Evolutionary conservation across 2,329 filamentous ascomycete species (phyloP), one percentile per base, ranked within the genome.

Genomic region (Beauveria caledonica): DNA sequence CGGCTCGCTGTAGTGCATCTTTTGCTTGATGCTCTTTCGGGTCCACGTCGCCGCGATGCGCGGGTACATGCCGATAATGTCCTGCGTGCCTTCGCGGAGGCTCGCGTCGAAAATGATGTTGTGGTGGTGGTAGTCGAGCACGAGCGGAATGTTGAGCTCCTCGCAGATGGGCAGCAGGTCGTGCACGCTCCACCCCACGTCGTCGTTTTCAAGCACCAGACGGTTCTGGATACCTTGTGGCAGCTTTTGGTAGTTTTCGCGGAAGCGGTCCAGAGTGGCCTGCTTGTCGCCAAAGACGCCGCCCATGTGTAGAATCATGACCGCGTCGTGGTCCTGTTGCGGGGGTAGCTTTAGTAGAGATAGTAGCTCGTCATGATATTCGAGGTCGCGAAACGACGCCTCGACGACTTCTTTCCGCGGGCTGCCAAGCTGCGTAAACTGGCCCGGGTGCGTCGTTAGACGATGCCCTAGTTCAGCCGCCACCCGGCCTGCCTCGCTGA

Each of bases 1-100:
- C 0, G 86, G 88, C 70, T 97, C 93, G 27, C 89, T 95, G 73
- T 97, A 97, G 69, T 97, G 93, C 91, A 97, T 96, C 75, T 97
- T 97, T 67, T 94, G 93, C 2, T 80, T 92, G 64, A 96, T 97
- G 1, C 80, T 77, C 71, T 97, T 97, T 33, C 84, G 81, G 1
- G 81, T 83, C 93, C 93, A 97, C 0, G 91, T 97, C 3, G 86
- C 85, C 48, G 83, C 80, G 68, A 97, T 97, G 5, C 88, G 85
- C 0, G 87, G 86, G 63, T 84, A 94, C 0, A 96, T 75, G 0
- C 71, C 68, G 53, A 88, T 86, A 64, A 97, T 91, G 66, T 96
- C 92, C 21, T 84, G 78, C 0, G 92, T 96, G 1, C 92, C 92
- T 73, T 96, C 92, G 2, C 92, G 86, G 2, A 95, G 74, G 6